These are phyloP conservation scores for Aspergillus hancockii DNA, from an alignment of 495 filamentous ascomycete genomes.

Conservation along the genomic window DNA sequence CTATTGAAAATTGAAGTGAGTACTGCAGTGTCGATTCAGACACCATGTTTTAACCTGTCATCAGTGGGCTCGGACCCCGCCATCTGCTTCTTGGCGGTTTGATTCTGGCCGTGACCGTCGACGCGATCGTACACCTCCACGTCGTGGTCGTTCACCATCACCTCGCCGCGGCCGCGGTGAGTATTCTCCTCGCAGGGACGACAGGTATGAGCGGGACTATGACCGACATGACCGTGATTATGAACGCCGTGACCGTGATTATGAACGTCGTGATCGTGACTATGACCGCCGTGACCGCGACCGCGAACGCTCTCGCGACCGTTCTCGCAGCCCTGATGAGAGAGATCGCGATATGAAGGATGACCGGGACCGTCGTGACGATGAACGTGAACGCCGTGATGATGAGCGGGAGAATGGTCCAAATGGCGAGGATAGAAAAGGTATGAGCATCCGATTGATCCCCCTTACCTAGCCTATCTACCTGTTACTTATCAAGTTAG, in stretches of 20 bases:
- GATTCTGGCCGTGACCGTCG: slow-evolving; percentile 81
- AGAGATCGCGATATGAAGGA: slow-evolving; percentile 67
- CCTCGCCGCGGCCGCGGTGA: slow-evolving; percentile 76
- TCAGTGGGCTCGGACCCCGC: slow-evolving; percentile 97
- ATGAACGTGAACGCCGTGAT: slow-evolving; percentile 58
- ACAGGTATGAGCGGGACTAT: slow-evolving; percentile 77
- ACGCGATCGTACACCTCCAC: slow-evolving; percentile 78
- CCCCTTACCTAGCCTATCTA: neutral
- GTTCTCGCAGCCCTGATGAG: slow-evolving; percentile 69
- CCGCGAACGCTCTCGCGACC: slow-evolving; percentile 72
- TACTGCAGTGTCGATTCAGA: neutral
- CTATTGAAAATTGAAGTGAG: slow-evolving; percentile 95
- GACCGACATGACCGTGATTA: slow-evolving; percentile 71
- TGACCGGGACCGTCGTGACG: slow-evolving; percentile 66
- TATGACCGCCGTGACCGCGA: slow-evolving; percentile 58
- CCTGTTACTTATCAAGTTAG: slow-evolving; percentile 22
- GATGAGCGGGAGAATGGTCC: slow-evolving; percentile 53
- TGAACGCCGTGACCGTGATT: slow-evolving; percentile 65
- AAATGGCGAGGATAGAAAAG: slow-evolving; percentile 77
- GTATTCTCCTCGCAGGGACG: slow-evolving; percentile 88
- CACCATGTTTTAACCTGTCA: neutral
- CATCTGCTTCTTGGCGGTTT: slow-evolving; percentile 97
- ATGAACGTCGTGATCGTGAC: slow-evolving; percentile 73
- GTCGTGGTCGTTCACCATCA: slow-evolving; percentile 71
- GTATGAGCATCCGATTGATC: slow-evolving; percentile 50